phyloP scores from a whole-genome alignment of 2,329 filamentous ascomycete species.

The Hypoxylon sp. region DNA sequence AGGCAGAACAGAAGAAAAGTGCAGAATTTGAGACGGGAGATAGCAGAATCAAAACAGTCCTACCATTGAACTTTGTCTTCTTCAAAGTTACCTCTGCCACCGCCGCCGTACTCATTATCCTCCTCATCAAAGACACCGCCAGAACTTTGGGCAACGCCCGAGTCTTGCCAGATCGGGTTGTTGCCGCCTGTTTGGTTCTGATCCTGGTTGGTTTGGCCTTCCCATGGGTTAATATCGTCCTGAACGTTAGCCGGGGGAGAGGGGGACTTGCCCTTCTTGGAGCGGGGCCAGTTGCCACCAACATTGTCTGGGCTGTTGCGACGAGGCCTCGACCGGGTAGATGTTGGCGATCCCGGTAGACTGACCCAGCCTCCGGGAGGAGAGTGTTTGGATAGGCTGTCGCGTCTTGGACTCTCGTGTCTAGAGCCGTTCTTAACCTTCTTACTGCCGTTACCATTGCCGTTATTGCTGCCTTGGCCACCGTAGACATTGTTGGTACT shows the following conservation, averaged over 20 bases:
- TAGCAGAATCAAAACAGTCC: constrained; percentile 12
- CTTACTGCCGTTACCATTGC: constrained; percentile 3
- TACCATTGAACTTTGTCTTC: constrained; percentile 20
- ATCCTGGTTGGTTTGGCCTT: background rate
- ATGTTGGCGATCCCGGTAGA: constrained; percentile 9
- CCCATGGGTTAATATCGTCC: background rate
- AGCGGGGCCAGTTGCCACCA: constrained; percentile 14
- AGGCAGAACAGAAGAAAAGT: background rate
- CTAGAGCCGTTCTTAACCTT: background rate
- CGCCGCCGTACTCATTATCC: constrained; percentile 12
- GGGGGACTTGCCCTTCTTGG: constrained; percentile 16
- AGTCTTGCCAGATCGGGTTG: constrained; percentile 39
- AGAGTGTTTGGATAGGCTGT: background rate
- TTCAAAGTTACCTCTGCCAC: background rate
- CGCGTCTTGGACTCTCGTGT: background rate
- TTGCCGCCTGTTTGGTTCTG: background rate
- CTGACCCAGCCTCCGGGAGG: constrained; percentile 34
- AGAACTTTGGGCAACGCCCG: constrained; percentile 46
- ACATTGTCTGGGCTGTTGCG: constrained; percentile 32
- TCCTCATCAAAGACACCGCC: constrained; percentile 48
- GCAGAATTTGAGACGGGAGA: background rate
- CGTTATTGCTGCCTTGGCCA: background rate
- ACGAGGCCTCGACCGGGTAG: constrained; percentile 6
- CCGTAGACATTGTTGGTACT: constrained; percentile 18
- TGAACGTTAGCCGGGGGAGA: background rate